phyloP scores from a whole-genome alignment of 2,329 filamentous ascomycete species.

The Apiospora koreana region DNA sequence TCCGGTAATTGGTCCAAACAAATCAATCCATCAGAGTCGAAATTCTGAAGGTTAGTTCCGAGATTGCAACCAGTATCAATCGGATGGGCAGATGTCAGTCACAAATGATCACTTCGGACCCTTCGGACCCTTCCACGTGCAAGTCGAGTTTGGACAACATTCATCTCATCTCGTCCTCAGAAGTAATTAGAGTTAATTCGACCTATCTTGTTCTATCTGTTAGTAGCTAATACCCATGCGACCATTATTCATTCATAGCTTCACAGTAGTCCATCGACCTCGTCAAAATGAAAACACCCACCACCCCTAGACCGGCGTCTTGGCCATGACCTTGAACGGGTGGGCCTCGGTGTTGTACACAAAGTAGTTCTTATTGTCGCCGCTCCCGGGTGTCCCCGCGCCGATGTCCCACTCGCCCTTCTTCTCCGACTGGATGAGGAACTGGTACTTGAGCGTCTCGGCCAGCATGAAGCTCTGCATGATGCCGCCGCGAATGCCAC shows the following conservation, averaged over 20 bases:
- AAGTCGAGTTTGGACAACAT: too few species aligned
- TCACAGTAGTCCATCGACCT: neutral
- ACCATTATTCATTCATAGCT: neutral
- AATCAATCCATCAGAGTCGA: too few species aligned
- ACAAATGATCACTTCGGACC: too few species aligned
- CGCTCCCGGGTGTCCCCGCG: conserved; percentile 63
- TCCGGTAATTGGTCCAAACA: too few species aligned
- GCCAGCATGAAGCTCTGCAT: conserved; percentile 66
- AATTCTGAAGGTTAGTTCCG: neutral
- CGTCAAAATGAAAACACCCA: too few species aligned
- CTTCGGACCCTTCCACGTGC: too few species aligned
- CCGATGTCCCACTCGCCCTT: conserved; percentile 11
- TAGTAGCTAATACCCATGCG: neutral
- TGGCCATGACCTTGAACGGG: conserved; percentile 30
- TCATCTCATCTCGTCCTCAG: neutral
- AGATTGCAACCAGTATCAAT: neutral
- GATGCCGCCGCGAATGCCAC: conserved; percentile 1
- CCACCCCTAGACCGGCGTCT: neutral
- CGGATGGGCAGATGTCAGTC: neutral
- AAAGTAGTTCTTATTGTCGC: conserved; percentile 67
- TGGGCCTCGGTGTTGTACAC: conserved; percentile 60
- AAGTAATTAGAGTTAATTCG: neutral
- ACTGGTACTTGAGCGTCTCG: conserved; percentile 79
- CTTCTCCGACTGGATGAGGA: conserved; percentile 40
- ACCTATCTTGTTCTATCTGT: neutral